Evolutionary conservation across 2,329 filamentous ascomycete species (phyloP).

Genomic region (Cadophora gregata): DNA sequence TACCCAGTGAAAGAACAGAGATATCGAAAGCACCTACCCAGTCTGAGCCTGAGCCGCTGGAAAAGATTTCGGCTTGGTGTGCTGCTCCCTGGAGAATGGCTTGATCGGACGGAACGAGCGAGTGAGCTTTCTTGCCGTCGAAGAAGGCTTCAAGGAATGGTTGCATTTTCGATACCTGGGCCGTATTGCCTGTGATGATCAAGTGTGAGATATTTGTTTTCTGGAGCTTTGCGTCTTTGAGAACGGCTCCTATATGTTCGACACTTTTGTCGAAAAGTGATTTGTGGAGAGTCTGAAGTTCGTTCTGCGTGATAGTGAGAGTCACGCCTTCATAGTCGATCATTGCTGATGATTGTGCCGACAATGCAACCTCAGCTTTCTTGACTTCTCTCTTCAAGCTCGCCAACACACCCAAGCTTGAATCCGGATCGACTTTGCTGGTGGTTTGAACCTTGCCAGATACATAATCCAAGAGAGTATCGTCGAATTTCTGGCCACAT

Average conservation of each 20-base stretch:
- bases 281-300: not conserved
- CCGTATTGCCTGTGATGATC: slow-evolving; percentile 24
- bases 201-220: slow-evolving; percentile 25
- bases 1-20: slow-evolving; percentile 17
- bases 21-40: not conserved
- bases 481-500: slow-evolving; percentile 21
- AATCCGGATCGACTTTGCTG: not conserved
- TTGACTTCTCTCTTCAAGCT: not conserved
- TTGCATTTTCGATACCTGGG: slow-evolving; percentile 19
- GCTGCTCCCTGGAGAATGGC: slow-evolving; percentile 15
- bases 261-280: slow-evolving; percentile 1
- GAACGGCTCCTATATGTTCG: slow-evolving; percentile 17
- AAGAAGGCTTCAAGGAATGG: slow-evolving; percentile 23
- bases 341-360: not conserved
- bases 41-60: not conserved
- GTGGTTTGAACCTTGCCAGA: not conserved
- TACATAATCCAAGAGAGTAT: slow-evolving; percentile 1
- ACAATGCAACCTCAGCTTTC: slow-evolving; percentile 5
- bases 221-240: slow-evolving; percentile 20
- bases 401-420: not conserved
- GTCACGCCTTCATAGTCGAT: not conserved
- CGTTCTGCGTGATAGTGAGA: not conserved
- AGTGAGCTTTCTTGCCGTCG: not conserved
- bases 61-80: slow-evolving; percentile 10
- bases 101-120: slow-evolving; percentile 5